phyloP scores from a whole-genome alignment of 352 stramenopile species.

The Phytophthora boehmeriae region DNA sequence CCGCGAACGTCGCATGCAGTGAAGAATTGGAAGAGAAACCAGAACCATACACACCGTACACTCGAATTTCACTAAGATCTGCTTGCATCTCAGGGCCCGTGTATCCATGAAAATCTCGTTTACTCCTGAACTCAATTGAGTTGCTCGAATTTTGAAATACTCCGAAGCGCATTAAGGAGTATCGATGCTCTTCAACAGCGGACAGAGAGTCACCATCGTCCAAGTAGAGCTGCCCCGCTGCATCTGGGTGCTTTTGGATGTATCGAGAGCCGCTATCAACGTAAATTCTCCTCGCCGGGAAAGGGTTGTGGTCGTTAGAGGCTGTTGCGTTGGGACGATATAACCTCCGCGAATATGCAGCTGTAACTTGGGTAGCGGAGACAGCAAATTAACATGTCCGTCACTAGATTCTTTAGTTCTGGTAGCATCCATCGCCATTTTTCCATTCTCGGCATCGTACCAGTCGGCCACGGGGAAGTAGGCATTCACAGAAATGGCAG shows the following conservation, averaged over 20 bases:
- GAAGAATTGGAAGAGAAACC: conserved; percentile 66
- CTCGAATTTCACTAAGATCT: conserved; percentile 50
- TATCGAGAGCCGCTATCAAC: conserved; percentile 57
- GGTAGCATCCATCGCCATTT: conserved; percentile 24
- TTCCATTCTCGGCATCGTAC: conserved; percentile 70
- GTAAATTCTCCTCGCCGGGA: conserved; percentile 62
- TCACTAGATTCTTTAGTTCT: conserved; percentile 1
- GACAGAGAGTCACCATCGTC: conserved; percentile 77
- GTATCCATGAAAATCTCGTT: conserved; percentile 49
- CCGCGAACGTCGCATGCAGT: conserved; percentile 35
- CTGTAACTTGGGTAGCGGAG: conserved; percentile 61
- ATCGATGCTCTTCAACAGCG: conserved; percentile 61
- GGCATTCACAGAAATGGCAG: conserved; percentile 54
- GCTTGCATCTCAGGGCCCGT: conserved; percentile 72
- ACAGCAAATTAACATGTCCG: conserved; percentile 47
- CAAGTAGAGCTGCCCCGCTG: conserved; percentile 71
- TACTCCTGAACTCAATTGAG: conserved; percentile 47
- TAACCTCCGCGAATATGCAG: conserved; percentile 68
- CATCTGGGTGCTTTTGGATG: conserved; percentile 17
- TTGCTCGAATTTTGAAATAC: conserved; percentile 43
- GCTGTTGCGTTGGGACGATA: conserved; percentile 67
- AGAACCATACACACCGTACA: conserved; percentile 58
- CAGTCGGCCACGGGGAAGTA: conserved; percentile 77
- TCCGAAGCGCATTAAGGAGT: conserved; percentile 54
- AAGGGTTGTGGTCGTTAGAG: conserved; percentile 57